A percentile compares a stretch with the other conserved stretches of the same genome.
These are phyloP conservation scores for Cubamyces sp. DNA, from an alignment of 768 basidiomycete genomes.

Conservation along the genomic window DNA sequence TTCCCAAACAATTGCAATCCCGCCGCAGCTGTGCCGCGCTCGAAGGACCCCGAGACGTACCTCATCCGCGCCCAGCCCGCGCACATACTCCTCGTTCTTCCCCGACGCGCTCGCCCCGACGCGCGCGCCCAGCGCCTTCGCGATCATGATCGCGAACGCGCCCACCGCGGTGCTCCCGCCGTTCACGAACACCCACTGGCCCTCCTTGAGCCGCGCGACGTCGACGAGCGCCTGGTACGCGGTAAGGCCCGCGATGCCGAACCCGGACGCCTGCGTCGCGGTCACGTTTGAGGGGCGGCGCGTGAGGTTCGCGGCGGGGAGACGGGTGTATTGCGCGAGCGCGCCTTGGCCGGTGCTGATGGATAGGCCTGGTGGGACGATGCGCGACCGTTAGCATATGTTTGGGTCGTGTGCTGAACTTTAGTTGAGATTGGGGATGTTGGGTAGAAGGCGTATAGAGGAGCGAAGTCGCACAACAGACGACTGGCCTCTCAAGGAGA, in stretches of 20 bases:
- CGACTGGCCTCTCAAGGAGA: not conserved
- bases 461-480: not conserved
- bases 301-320: constrained; percentile 47
- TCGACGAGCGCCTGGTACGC: constrained; percentile 59
- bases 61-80: constrained; percentile 66
- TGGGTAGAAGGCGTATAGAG: not conserved
- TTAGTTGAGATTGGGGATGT: too few relatives aligned
- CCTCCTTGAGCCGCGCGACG: constrained; percentile 53
- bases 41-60: constrained; percentile 42
- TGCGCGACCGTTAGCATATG: too few relatives aligned
- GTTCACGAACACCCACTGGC: constrained; percentile 67
- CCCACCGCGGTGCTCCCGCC: constrained; percentile 75
- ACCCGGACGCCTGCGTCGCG: constrained; percentile 61
- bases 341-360: constrained; percentile 52
- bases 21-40: too few relatives aligned
- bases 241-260: constrained; percentile 61
- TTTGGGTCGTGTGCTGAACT: too few relatives aligned
- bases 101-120: constrained; percentile 64
- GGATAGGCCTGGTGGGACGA: constrained; percentile 32
- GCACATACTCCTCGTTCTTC: constrained; percentile 63
- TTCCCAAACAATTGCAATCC: too few relatives aligned
- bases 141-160: constrained; percentile 70
- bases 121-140: constrained; percentile 62
- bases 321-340: constrained; percentile 57
- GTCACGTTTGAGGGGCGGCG: constrained; percentile 54